Base-by-base conservation (phyloP, 495 filamentous ascomycete species). In the Hypoxylon trugodes region DNA sequence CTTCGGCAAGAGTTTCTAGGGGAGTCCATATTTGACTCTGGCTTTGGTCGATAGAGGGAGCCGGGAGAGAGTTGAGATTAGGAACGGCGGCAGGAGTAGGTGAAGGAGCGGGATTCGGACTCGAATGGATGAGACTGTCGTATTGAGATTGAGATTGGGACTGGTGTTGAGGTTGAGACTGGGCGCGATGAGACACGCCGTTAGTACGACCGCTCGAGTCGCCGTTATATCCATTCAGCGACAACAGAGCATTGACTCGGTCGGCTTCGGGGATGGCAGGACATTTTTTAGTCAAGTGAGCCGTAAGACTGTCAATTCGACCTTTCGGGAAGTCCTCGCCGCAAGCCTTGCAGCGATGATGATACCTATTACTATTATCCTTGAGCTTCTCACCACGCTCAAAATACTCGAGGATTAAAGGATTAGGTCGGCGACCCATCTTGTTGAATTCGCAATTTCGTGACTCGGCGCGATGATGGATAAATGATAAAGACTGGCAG, bases 271-370 rank as follows among this genome's bases (percentile, higher is more conserved):
- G 79, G 25, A 93, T 87, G 15, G 87, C 89, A 36, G 87, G 88
- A 69, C 92, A 96, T 76, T 89, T 92, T 74, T 91, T 93, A 37
- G 88, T 83, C 41, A 96, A 77, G 69, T 96, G 92, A 62, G 78
- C 87, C 26, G 84, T 89, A 15, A 96, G 75, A 68, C 85, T 90
- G 59, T 96, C 92, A 69, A 90, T 86, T 46, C 92, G 84, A 63
- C 92, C 92, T 66, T 93, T 93, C 38, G 90, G 90, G 58, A 94
- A 94, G 64, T 87, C 84, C 68, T 94, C 90, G 42, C 90, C 90
- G 68, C 92, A 96, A 35, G 85, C 80, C 77, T 91, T 92, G 83
- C 91, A 96, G 2, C 89, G 92, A 72, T 94, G 89, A 65, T 90
- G 86, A 68, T 96, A 96, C 38, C 92, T 85, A 73, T 96, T 96